phyloP scores from a whole-genome alignment of 371 early-diverging fungal genomes.

The Mucor saturninus region DNA sequence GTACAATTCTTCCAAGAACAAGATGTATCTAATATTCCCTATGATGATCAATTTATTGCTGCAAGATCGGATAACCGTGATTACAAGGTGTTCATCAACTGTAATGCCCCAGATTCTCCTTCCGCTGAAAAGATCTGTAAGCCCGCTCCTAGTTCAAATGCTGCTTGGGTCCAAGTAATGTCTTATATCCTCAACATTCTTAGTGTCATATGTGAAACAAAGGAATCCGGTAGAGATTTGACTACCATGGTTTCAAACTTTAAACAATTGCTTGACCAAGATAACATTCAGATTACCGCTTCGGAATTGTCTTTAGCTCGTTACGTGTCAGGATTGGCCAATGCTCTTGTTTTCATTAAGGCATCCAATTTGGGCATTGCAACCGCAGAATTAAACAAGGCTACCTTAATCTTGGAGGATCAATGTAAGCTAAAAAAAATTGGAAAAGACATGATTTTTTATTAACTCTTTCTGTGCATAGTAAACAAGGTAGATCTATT shows the following conservation, averaged over 20 bases:
- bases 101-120: slow-evolving; percentile 43
- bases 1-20: slow-evolving; percentile 63
- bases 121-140: slow-evolving; percentile 48
- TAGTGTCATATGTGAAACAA: slow-evolving; percentile 36
- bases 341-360: slow-evolving; percentile 28
- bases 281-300: slow-evolving; percentile 28
- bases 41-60: slow-evolving; percentile 41
- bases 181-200: slow-evolving; percentile 38
- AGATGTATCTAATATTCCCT: slow-evolving; percentile 55
- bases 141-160: slow-evolving; percentile 42
- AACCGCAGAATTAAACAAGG: slow-evolving; percentile 18
- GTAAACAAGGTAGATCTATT: slow-evolving; percentile 20
- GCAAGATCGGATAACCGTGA: slow-evolving; percentile 68
- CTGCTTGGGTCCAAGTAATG: slow-evolving; percentile 43
- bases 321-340: slow-evolving; percentile 27
- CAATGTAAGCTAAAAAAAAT: slow-evolving; percentile 26
- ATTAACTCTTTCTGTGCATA: slow-evolving; percentile 8
- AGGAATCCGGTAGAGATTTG: slow-evolving; percentile 29
- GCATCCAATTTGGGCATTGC: slow-evolving; percentile 13
- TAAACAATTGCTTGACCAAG: slow-evolving; percentile 15
- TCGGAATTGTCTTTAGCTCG: slow-evolving; percentile 36
- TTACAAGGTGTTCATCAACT: slow-evolving; percentile 62
- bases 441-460: no score
- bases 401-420: slow-evolving; percentile 19
- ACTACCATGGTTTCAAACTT: slow-evolving; percentile 23